These are phyloP conservation scores for Globisporangium carolinianum DNA, from an alignment of 352 stramenopile species.

Conservation along the genomic window DNA sequence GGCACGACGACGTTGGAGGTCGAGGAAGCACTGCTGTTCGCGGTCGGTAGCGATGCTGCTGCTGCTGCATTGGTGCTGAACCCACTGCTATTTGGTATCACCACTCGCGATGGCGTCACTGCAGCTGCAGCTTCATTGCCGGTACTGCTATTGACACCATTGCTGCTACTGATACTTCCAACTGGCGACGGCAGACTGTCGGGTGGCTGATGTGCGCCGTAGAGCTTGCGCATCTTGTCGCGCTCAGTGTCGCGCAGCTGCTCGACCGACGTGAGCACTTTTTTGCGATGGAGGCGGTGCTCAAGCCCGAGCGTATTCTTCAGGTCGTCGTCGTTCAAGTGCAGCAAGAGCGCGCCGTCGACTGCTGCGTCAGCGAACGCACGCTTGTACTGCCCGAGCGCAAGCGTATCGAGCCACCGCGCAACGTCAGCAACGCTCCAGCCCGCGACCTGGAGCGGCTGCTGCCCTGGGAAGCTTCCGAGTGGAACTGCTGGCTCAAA, in stretches of 20 bases:
- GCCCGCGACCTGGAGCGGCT: constrained; percentile 52
- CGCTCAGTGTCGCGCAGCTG: constrained; percentile 55
- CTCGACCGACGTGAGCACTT: constrained; percentile 88
- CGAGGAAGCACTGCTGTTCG: constrained; percentile 3
- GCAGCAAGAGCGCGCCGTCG: constrained; percentile 86
- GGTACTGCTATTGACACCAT: background rate
- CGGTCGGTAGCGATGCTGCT: background rate
- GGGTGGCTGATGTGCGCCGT: constrained; percentile 14
- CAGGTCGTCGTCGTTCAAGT: constrained; percentile 90
- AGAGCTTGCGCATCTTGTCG: constrained; percentile 38
- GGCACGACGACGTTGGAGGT: constrained; percentile 43
- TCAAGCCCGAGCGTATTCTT: constrained; percentile 93
- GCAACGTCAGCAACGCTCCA: constrained; percentile 88
- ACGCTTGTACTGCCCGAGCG: constrained; percentile 84
- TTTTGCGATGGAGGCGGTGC: constrained; percentile 94
- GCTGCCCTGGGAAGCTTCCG: constrained; percentile 53
- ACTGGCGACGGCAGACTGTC: constrained; percentile 7
- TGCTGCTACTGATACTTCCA: background rate
- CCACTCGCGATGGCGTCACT: background rate
- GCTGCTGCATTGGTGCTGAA: background rate
- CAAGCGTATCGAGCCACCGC: constrained; percentile 87
- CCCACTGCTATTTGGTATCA: too few relatives aligned
- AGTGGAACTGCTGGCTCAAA: constrained; percentile 45
- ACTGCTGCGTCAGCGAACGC: constrained; percentile 85
- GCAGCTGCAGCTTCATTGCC: background rate